Base-by-base conservation (phyloP, 179 eudicot species). In the Spergularia azorica region DNA sequence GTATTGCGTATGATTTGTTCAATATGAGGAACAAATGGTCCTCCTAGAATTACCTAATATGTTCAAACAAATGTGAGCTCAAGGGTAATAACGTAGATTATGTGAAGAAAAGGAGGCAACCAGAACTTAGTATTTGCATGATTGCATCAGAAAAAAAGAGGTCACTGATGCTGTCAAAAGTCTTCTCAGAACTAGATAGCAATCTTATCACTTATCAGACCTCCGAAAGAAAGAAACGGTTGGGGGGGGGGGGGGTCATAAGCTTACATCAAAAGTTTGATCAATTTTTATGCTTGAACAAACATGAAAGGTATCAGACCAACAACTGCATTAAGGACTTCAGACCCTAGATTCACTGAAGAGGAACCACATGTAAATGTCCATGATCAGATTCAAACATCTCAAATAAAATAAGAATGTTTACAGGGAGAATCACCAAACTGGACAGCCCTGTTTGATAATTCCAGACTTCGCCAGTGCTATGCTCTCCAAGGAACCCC, bases 381-480 rank as follows among this genome's bases (percentile, higher is more conserved):
- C 61, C 64, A 51, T 55, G 61, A 77, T 69, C 67, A 81, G 52
- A 20, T 65, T 43, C 21, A 70, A 48, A 5, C 68, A 64, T 57
- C 73, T 71, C 55, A 72, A 65, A 38, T 51, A 65, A 41, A 9
- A 64, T 17, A 70, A 78, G 21, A 55, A 74, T 58, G 73, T 26
- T 18, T 67, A 69, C 57, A 76, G 78, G 82, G 80, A 86, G 82
- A 85, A 89, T 86, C 94, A 89, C 94, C 86, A 81, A 90, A 96
- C 99, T 85, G 99, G 98, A 78, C 97, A 76, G 58, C 84, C 84
- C 32, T 83, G 82, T 86, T 96, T 95, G 74, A 94, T 89, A 74
- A 96, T 90, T 87, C 99, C 98, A 43, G 98, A 92, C 83, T 96
- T 96, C 71, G 99, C 99, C 66, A 80, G 63, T 39, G 99, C 96